phyloP scores from a whole-genome alignment of 139 green algal genomes.

The Edaphochlamys debaryana region DNA sequence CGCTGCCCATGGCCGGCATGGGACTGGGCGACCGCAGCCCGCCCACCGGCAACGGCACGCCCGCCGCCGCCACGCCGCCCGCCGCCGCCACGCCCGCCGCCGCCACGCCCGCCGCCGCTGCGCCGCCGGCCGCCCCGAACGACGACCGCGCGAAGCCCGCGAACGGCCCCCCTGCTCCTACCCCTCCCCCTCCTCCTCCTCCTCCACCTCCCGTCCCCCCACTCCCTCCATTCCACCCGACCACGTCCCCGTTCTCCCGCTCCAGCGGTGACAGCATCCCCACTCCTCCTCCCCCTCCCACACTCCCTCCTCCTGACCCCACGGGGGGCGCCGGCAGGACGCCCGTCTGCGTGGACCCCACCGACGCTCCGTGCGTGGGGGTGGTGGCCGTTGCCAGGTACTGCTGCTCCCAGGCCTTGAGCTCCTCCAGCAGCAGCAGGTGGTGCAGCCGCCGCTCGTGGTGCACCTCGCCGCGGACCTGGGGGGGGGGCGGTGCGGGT shows the following conservation, averaged over 20 bases:
- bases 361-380: conserved; percentile 2
- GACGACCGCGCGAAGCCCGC: background rate
- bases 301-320: too few relatives aligned
- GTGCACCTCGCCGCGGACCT: conserved; percentile 83
- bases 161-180: background rate
- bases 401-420: conserved; percentile 61
- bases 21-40: conserved; percentile 10
- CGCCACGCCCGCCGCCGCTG: background rate
- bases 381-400: conserved; percentile 32
- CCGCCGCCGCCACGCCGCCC: too few relatives aligned
- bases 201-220: too few relatives aligned
- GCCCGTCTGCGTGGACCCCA: background rate
- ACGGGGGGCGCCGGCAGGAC: too few relatives aligned
- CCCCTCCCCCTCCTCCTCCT: too few relatives aligned
- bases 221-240: too few relatives aligned
- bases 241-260: too few relatives aligned
- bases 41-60: background rate
- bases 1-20: background rate
- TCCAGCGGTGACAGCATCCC: too few relatives aligned
- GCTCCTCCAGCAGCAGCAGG: conserved; percentile 87
- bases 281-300: too few relatives aligned
- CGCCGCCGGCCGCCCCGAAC: background rate
- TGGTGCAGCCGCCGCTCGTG: conserved; percentile 93
- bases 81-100: too few relatives aligned
- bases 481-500: background rate